These are phyloP conservation scores for Euphrasia confusa DNA, from an alignment of 257 asterid species.

Conservation along the genomic window DNA sequence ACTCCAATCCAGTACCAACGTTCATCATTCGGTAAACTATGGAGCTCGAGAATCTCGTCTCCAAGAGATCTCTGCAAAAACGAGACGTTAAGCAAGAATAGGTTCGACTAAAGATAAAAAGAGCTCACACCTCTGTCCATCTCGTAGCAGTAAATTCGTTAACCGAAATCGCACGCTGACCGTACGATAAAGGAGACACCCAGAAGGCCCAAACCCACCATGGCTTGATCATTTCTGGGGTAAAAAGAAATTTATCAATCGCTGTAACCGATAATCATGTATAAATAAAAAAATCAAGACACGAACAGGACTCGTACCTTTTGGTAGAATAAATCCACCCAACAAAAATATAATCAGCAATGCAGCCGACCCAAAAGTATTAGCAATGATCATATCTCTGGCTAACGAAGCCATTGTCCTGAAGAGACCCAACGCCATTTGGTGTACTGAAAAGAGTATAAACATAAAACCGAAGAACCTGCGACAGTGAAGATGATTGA, in stretches of 20 bases:
- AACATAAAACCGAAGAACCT: constrained; percentile 74
- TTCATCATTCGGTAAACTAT: constrained; percentile 50
- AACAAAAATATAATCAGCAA: constrained; percentile 56
- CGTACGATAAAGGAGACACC: constrained; percentile 82
- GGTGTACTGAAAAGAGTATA: constrained; percentile 65
- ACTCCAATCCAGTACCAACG: constrained; percentile 88
- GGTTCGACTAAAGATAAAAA: constrained; percentile 4
- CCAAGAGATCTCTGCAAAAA: constrained; percentile 58
- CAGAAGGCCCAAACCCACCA: constrained; percentile 97
- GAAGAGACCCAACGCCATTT: constrained; percentile 89
- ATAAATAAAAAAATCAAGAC: constrained; percentile 17
- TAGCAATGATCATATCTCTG: constrained; percentile 76
- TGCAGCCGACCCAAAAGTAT: constrained; percentile 85
- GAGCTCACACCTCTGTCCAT: constrained; percentile 65
- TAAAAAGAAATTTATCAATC: constrained; percentile 18
- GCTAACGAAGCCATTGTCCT: constrained; percentile 79
- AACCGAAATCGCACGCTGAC: constrained; percentile 74
- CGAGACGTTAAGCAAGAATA: constrained; percentile 4
- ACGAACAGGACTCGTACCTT: constrained; percentile 33
- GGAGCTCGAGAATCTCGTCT: constrained; percentile 42
- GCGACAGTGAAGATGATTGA: constrained; percentile 26
- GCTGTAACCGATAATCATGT: neutral
- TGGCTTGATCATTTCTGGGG: constrained; percentile 73
- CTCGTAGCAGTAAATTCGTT: constrained; percentile 76
- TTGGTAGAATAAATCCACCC: constrained; percentile 86